A percentile compares a stretch with the other conserved stretches of the same genome.
phyloP scores from a whole-genome alignment of 2,329 filamentous ascomycete species.

The Coniochaeta sp. region DNA sequence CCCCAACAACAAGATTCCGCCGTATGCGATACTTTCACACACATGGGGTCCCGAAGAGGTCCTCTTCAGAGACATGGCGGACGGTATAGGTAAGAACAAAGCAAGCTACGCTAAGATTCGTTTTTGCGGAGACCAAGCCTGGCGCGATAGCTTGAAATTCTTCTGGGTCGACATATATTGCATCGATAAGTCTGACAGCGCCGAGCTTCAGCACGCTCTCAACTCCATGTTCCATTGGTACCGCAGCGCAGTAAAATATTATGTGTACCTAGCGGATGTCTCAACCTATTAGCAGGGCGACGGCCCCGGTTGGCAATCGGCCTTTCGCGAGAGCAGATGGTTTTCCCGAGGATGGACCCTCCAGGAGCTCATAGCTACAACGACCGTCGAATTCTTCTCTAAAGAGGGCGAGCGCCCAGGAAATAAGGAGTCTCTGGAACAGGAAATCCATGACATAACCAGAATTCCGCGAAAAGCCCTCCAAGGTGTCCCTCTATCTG shows the following conservation, averaged over 20 bases:
- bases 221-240: not conserved
- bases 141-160: not conserved
- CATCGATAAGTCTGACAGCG: not conserved
- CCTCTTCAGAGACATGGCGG: not conserved
- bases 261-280: not conserved
- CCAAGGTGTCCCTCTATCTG: not conserved
- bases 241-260: not conserved
- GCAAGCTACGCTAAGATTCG: not conserved
- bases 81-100: not conserved
- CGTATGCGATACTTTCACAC: slow-evolving; percentile 1
- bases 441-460: slow-evolving; percentile 13
- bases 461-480: not conserved
- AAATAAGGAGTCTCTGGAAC: slow-evolving; percentile 11
- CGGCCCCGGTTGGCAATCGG: not conserved
- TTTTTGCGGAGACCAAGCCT: not conserved
- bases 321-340: slow-evolving; percentile 4
- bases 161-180: slow-evolving; percentile 1
- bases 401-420: slow-evolving; percentile 10
- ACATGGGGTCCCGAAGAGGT: slow-evolving; percentile 1
- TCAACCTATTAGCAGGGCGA: not conserved
- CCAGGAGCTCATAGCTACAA: slow-evolving; percentile 10
- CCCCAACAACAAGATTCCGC: slow-evolving; percentile 1
- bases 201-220: not conserved
- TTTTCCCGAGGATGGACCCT: too few species aligned
- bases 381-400: slow-evolving; percentile 16